Base-by-base conservation (phyloP, 768 basidiomycete species). In the Tricholoma sp. region DNA sequence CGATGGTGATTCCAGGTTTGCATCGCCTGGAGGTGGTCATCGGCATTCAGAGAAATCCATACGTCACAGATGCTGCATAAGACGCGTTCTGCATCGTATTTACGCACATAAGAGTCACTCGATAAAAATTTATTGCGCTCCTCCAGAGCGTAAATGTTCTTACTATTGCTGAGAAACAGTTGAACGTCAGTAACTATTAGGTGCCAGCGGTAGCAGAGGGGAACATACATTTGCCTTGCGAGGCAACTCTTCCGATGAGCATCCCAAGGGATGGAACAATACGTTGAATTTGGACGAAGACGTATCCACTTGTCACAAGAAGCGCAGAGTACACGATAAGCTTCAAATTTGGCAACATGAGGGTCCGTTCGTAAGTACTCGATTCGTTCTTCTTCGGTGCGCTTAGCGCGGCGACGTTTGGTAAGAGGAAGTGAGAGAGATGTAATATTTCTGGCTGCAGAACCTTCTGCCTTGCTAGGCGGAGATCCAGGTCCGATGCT, bases 221-320 rank as follows among this genome's bases (percentile, higher is more conserved):
- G 19, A 12, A 74, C 84, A 61, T 66, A 88, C 88, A 83, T 79
- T 69, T 88, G 87, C 74, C 88, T 89, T 1, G 87, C 83, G 49
- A 91, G 72, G 70, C 89, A 91, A 66, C 86, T 88, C 74, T 89
- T 90, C 35, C 89, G 75, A 66, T 91, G 89, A 2, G 89, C 89
- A 67, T 91, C 88, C 89, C 89, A 91, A 0, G 89, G 89, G 54
- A 91, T 91, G 18, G 84, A 86, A 65, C 89, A 91, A 64, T 90
- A 91, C 0, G 89, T 91, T 55, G 89, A 91, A 68, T 91, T 91
- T 41, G 89, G 88, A 14, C 89, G 79, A 18, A 91, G 76, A 16
- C 89, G 79, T 61, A 91, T 90, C 89, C 89, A 91, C 68, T 89
- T 90, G 69, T 89, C 84, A 72, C 89, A 91, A 6, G 80, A 83